These are phyloP conservation scores for Ampelomyces quisqualis DNA, from an alignment of 2,329 filamentous ascomycete genomes.

Conservation along the genomic window DNA sequence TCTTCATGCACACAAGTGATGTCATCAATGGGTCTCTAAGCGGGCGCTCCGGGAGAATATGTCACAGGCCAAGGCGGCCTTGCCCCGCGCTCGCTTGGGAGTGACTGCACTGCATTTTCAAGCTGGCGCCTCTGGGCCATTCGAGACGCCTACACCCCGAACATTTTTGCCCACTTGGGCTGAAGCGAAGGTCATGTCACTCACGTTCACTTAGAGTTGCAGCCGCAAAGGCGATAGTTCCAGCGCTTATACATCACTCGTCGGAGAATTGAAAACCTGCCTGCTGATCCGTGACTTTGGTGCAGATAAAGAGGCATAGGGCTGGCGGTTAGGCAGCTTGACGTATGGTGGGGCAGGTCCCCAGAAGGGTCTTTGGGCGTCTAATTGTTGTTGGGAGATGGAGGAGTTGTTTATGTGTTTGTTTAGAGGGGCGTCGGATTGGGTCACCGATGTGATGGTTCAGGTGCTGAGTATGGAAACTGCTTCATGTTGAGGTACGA, in stretches of 20 bases:
- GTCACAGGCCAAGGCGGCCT: slow-evolving; percentile 3
- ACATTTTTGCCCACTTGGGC: not conserved
- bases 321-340: slow-evolving; percentile 32
- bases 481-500: not conserved
- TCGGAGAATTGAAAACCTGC: slow-evolving; percentile 14
- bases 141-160: slow-evolving; percentile 12
- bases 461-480: slow-evolving; percentile 1
- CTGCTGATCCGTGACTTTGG: slow-evolving; percentile 23
- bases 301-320: slow-evolving; percentile 16
- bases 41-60: slow-evolving; percentile 10
- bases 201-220: slow-evolving; percentile 30
- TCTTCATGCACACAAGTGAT: no score
- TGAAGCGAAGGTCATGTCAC: slow-evolving; percentile 2
- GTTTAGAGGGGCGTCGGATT: slow-evolving; percentile 10
- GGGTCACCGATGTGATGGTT: slow-evolving; percentile 10
- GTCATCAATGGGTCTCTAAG: not conserved
- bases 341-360: slow-evolving; percentile 20
- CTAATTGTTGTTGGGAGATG: slow-evolving; percentile 19
- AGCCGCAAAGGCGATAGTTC: slow-evolving; percentile 20
- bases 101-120: slow-evolving; percentile 9
- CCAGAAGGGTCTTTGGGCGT: slow-evolving; percentile 31
- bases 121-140: slow-evolving; percentile 9
- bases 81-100: slow-evolving; percentile 7
- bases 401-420: slow-evolving; percentile 21
- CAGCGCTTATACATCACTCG: slow-evolving; percentile 24